Evolutionary conservation across 371 early-diverging fungal genomes (phyloP).

Genomic region (Apophysomyces trapeziformis): DNA sequence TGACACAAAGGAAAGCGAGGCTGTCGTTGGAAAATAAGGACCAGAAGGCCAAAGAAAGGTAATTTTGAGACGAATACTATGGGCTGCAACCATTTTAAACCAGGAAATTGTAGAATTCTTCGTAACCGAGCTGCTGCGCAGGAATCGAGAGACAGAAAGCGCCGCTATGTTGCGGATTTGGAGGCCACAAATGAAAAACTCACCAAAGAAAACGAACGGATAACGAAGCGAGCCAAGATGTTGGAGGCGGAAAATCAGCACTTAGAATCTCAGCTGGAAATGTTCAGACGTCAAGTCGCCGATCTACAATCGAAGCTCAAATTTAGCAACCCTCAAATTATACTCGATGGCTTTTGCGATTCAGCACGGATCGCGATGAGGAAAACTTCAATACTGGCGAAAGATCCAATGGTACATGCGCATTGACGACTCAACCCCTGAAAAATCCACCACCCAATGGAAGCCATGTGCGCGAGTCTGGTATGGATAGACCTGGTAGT

Average conservation of each 20-base stretch:
- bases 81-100: not conserved
- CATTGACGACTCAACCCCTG: conserved; percentile 2
- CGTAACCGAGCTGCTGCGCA: conserved; percentile 93
- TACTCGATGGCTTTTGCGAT: conserved; percentile 60
- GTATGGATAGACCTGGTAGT: not conserved
- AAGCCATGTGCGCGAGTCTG: not conserved
- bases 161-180: conserved; percentile 76
- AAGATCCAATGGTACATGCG: not conserved
- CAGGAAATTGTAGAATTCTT: conserved; percentile 57
- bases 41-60: conserved; percentile 54
- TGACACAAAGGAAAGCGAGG: conserved; percentile 31
- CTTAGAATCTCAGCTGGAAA: conserved; percentile 63
- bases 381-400: conserved; percentile 10
- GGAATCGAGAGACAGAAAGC: conserved; percentile 88
- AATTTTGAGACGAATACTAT: not conserved
- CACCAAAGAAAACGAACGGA: conserved; percentile 64
- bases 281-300: conserved; percentile 59
- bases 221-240: conserved; percentile 62
- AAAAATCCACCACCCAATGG: conserved; percentile 39
- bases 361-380: conserved; percentile 58
- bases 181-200: conserved; percentile 72
- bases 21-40: conserved; percentile 50
- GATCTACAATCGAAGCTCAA: conserved; percentile 53
- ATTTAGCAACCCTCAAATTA: conserved; percentile 32
- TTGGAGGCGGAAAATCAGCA: conserved; percentile 66